Evolutionary conservation across 2,329 filamentous ascomycete genomes (phyloP).

Genomic region (Amauroascus niger): DNA sequence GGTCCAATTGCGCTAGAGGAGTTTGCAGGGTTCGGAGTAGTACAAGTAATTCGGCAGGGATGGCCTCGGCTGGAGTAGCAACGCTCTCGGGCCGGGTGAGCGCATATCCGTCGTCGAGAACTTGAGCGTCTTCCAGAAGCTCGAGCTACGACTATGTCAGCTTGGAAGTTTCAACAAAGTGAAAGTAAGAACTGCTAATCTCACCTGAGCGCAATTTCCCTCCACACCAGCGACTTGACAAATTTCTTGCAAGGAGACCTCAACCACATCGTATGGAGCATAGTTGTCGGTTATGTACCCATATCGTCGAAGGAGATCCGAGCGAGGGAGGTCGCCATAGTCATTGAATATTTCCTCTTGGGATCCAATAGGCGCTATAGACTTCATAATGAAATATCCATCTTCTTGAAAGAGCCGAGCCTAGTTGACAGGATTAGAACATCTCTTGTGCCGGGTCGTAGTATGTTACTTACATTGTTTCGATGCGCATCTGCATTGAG

Average conservation of each 20-base stretch:
- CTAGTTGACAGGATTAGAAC: conserved; percentile 22
- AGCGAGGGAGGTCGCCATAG: conserved; percentile 73
- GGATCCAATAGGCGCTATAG: conserved; percentile 56
- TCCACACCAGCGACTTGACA: conserved; percentile 32
- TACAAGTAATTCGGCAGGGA: conserved; percentile 34
- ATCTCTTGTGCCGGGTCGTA: background rate
- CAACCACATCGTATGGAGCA: conserved; percentile 68
- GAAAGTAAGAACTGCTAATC: background rate
- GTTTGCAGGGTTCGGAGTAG: conserved; percentile 30
- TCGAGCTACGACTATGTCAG: conserved; percentile 28
- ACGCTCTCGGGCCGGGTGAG: conserved; percentile 34
- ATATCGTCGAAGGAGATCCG: conserved; percentile 73
- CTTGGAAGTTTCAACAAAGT: background rate
- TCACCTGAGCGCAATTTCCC: conserved; percentile 28
- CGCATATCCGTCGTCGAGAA: conserved; percentile 67
- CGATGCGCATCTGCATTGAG: conserved; percentile 74
- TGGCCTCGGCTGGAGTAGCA: conserved; percentile 26
- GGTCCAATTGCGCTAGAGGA: conserved; percentile 27
- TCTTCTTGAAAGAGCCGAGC: conserved; percentile 54
- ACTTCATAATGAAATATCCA: conserved; percentile 56
- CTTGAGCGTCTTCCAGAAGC: conserved; percentile 52
- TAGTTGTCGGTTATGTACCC: conserved; percentile 79
- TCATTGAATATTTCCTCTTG: conserved; percentile 80
- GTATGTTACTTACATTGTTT: conserved; percentile 57
- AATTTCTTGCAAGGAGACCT: conserved; percentile 57